Base-by-base conservation (phyloP, 805 yeast genomes). In the Pichia nanzhaoensis region DNA sequence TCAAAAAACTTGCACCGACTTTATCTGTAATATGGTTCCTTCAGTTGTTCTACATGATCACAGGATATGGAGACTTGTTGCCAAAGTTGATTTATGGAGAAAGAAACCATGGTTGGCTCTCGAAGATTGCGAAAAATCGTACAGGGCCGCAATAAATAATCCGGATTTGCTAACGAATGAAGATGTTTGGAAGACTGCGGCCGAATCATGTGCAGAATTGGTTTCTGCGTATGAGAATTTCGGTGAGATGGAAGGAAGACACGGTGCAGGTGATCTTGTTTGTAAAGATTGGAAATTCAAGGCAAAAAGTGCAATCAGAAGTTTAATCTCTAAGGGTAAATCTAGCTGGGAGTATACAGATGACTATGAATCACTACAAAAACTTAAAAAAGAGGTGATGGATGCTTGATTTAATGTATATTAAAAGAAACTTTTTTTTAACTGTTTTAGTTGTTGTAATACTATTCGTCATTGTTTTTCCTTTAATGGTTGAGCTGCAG, bases 251-350 rank as follows among this genome's bases (percentile, higher is more conserved):
- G 84, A 85, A 10, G 95, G 95, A 7, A 82, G 78, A 55, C 75
- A 81, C 56, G 84, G 83, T 20, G 89, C 87, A 2, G 95, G 82
- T 18, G 87, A 84, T 59, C 53, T 82, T n/a, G 95, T 90, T 9
- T 89, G 96, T 61, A 79, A 82, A 57, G 95, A 89, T 59, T 90
- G 97, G 97, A 84, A 78, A 58, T 85, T 82, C 65, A 88, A 88
- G 60, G 81, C 95, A 2, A 74, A 81, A 50, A 73, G 84, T 14
- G 69, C 85, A 1, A 73, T 89, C 18, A 74, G 95, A 56, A 75
- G 86, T 1, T 68, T 89, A 52, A 73, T 85, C 77, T 80, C 91
- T 16, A 84, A 81, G 58, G 96, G 96, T 8, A 82, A 77, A 55
- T 67, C 70, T 20, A 73, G 73, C 51, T 89, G 96, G 96, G 90